Evolutionary conservation across 1,284 basidiomycete genomes (phyloP), one percentile per base, ranked within the genome.

Genomic region (Heterobasidion irregulare): DNA sequence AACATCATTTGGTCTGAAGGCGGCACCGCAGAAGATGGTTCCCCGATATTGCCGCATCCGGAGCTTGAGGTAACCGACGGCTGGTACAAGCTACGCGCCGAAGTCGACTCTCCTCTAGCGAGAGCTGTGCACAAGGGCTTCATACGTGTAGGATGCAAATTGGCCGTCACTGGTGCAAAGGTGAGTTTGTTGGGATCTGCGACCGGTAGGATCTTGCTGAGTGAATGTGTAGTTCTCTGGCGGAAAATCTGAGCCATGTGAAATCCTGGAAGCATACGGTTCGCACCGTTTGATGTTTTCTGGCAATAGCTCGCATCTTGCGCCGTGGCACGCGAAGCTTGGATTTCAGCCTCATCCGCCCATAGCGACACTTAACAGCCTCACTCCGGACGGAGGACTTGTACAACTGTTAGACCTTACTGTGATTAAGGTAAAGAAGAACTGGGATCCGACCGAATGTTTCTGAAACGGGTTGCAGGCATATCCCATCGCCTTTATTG

Each of bases 31-130:
- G 75, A 79, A 0, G 72, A 79, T 16, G 75, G 72, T 2, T 55
- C 67, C 15, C 62, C 68, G 1, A 63, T 72, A 15, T 70, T 70
- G 34, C 64, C 74, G 26, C 65, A 74, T 59, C 77, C 82, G 19
- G 77, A 84, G 57, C 71, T 95, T 6, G 94, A 97, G 68, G 74
- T 99, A 12, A 94, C 93, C 0, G 97, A 99, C 65, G 96, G 96
- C 8, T 99, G 96, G 97, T 99, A 99, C 65, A 75, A 83, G 36
- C 77, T 99, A 12, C 80, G 85, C 10, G 89, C 92, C 0, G 75
- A 77, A 44, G 74, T 93, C 6, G 95, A 98, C 67, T 72, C 75
- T 12, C 79, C 87, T 1, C 73, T 99, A 8, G 75, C 76, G 1
- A 77, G 86, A 26, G 96, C 93, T 0, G 74, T 90, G 6, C 71